A percentile compares a stretch with the other conserved stretches of the same genome.
These are phyloP conservation scores for Haberlea rhodopensis DNA, from an alignment of 257 asterid species.

Conservation along the genomic window DNA sequence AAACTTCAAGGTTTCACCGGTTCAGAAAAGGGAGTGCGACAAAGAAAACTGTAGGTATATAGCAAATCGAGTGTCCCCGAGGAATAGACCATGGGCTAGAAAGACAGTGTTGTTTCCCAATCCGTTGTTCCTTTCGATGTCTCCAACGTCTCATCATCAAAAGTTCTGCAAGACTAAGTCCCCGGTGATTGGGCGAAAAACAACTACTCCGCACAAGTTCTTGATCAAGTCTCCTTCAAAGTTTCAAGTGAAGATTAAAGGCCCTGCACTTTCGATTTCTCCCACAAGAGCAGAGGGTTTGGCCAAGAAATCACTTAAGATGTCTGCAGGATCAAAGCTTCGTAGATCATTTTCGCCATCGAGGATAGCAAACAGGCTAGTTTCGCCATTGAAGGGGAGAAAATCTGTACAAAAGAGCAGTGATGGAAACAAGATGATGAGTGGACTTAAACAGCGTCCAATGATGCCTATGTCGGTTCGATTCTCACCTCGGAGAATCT, in stretches of 20 bases:
- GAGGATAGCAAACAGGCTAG: constrained; percentile 47
- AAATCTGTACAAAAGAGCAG: constrained; percentile 39
- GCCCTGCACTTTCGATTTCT: constrained; percentile 41
- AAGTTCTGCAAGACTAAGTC: constrained; percentile 59
- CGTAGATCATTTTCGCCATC: constrained; percentile 74
- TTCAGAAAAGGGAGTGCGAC: constrained; percentile 45
- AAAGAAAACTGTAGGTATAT: constrained; percentile 60
- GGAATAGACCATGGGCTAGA: constrained; percentile 77
- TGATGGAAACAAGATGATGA: constrained; percentile 47
- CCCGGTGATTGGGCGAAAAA: constrained; percentile 42
- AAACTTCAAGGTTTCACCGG: constrained; percentile 71
- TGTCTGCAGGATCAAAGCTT: constrained; percentile 46
- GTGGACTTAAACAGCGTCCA: constrained; percentile 69
- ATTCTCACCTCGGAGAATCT: constrained; percentile 55
- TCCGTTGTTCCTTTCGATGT: constrained; percentile 62
- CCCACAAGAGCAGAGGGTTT: constrained; percentile 27
- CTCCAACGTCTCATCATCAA: constrained; percentile 51
- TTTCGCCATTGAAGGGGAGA: constrained; percentile 49
- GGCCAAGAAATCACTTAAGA: constrained; percentile 42
- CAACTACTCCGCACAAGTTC: constrained; percentile 71
- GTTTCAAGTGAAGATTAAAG: constrained; percentile 42
- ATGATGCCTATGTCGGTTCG: constrained; percentile 32
- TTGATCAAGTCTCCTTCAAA: constrained; percentile 71
- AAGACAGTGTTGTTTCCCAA: constrained; percentile 87
- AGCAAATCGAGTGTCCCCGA: constrained; percentile 82